A percentile compares a stretch with the other conserved stretches of the same genome.
phyloP scores from a whole-genome alignment of 306 rosid species.

The Sphenostylis stenocarpa region DNA sequence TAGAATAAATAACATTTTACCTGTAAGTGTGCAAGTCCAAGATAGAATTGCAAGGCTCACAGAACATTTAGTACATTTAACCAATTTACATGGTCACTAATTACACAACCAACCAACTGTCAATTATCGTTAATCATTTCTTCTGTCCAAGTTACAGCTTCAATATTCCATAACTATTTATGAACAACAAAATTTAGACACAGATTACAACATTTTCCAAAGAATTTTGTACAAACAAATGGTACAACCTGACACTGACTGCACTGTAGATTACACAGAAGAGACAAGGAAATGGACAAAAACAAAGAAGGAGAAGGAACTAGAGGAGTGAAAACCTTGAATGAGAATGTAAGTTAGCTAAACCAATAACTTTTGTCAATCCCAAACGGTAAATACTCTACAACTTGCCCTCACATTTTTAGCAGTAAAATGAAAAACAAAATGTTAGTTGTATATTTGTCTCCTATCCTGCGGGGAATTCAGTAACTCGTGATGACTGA shows the following conservation, averaged over 20 bases:
- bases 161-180: conserved; percentile 32
- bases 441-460: conserved; percentile 40
- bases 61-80: background rate
- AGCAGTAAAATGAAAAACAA: conserved; percentile 37
- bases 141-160: conserved; percentile 40
- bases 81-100: conserved; percentile 20
- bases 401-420: conserved; percentile 52
- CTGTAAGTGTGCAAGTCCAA: background rate
- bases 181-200: conserved; percentile 49
- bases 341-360: conserved; percentile 49
- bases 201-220: conserved; percentile 58
- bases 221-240: conserved; percentile 67
- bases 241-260: conserved; percentile 52
- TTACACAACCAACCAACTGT: conserved; percentile 28
- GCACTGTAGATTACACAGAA: conserved; percentile 37
- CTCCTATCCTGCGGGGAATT: conserved; percentile 44
- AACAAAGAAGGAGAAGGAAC: conserved; percentile 20
- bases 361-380: conserved; percentile 42
- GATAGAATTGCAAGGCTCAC: conserved; percentile 5
- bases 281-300: background rate
- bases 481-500: conserved; percentile 49
- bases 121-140: conserved; percentile 34
- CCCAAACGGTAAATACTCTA: conserved; percentile 50
- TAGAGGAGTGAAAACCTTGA: conserved; percentile 42
- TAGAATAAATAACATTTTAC: background rate